These are phyloP conservation scores for Fraxinus dipetala DNA, from an alignment of 305 asterid genomes.

Conservation along the genomic window DNA sequence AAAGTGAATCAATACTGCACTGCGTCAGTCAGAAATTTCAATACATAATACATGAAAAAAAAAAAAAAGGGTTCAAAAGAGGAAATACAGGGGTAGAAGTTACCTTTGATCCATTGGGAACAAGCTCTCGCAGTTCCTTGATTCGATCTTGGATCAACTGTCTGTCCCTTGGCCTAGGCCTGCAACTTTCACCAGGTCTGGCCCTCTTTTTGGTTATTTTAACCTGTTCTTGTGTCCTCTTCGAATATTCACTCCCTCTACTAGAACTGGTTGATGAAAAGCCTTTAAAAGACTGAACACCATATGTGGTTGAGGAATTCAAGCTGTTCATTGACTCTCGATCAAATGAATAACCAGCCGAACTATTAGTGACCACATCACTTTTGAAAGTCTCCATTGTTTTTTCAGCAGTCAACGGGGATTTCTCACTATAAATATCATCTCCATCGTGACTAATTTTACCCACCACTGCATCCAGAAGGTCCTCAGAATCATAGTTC, in stretches of 20 bases:
- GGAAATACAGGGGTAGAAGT: constrained; percentile 10
- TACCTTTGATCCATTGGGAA: constrained; percentile 90
- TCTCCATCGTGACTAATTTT: constrained; percentile 47
- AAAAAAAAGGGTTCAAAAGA: constrained; percentile 13
- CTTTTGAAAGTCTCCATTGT: constrained; percentile 52
- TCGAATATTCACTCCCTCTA: constrained; percentile 65
- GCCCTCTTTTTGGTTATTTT: constrained; percentile 75
- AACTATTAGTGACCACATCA: constrained; percentile 54
- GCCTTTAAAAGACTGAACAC: constrained; percentile 52
- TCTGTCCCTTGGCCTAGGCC: constrained; percentile 97
- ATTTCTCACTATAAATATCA: constrained; percentile 39
- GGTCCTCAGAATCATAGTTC: constrained; percentile 55
- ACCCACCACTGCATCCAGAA: constrained; percentile 91
- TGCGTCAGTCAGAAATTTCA: constrained; percentile 52
- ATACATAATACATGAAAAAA: constrained; percentile 20
- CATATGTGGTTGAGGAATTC: constrained; percentile 58
- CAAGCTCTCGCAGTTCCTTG: constrained; percentile 88
- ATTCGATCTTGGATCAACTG: constrained; percentile 97
- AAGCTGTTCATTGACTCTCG: constrained; percentile 58
- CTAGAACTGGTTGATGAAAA: constrained; percentile 69
- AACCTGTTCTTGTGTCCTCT: constrained; percentile 46
- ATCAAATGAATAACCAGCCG: constrained; percentile 72
- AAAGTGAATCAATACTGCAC: constrained; percentile 97
- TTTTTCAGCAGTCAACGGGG: constrained; percentile 59
- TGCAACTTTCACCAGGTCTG: constrained; percentile 86